These are phyloP conservation scores for Przewalskia tangutica DNA, from an alignment of 257 asterid genomes.

Conservation along the genomic window DNA sequence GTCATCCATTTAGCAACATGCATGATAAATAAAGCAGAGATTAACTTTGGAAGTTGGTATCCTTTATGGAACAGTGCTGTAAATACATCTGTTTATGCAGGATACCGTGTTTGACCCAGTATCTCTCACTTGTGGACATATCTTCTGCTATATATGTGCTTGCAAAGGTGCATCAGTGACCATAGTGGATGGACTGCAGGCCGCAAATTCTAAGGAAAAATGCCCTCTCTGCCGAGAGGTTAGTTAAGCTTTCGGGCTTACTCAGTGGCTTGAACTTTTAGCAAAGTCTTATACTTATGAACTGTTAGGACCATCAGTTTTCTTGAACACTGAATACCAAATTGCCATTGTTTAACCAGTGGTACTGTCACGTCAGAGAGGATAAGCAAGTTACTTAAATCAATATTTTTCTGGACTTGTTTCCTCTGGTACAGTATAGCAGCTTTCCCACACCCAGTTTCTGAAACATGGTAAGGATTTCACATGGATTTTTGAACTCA, in stretches of 20 bases:
- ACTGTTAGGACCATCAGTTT: not conserved
- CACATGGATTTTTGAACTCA: not conserved
- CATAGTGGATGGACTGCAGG: slow-evolving; percentile 66
- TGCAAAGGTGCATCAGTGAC: slow-evolving; percentile 91
- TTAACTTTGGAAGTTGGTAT: not conserved
- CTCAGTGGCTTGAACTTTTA: not conserved
- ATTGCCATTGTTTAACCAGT: not conserved
- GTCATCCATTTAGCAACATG: not conserved
- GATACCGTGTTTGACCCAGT: slow-evolving; percentile 85
- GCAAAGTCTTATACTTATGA: not conserved
- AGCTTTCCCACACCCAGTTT: not conserved
- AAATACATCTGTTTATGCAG: slow-evolving; percentile 23
- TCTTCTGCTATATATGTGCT: slow-evolving; percentile 81
- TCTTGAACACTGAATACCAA: not conserved
- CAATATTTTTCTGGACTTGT: not conserved
- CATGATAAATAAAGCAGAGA: not conserved
- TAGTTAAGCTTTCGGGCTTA: not conserved
- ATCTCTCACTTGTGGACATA: slow-evolving; percentile 81
- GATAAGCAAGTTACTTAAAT: not conserved
- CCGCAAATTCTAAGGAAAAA: slow-evolving; percentile 36
- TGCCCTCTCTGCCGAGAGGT: slow-evolving; percentile 97
- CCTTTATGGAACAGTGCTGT: not conserved
- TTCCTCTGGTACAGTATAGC: not conserved
- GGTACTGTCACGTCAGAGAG: not conserved
- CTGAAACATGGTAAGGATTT: not conserved